Evolutionary conservation across 805 yeast genomes (phyloP).

Genomic region (Jamesozyma piceae): DNA sequence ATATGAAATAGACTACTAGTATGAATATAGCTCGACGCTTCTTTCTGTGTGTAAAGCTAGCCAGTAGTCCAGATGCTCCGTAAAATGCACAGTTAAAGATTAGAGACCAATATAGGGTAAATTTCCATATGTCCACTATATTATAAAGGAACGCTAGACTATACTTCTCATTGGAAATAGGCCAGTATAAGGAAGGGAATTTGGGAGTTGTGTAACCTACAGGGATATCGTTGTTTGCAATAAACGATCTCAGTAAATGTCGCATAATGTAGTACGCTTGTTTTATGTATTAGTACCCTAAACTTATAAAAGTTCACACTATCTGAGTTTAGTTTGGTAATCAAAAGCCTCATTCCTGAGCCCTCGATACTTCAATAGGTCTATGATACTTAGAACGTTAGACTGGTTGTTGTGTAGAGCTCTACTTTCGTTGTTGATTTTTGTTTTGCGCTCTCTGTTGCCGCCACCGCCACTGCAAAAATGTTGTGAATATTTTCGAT

Average conservation of each 20-base stretch:
- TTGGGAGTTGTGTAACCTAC: slow-evolving; percentile 71
- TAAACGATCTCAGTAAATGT: slow-evolving; percentile 28
- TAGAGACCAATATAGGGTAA: slow-evolving; percentile 74
- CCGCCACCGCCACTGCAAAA: no score
- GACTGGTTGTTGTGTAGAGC: no score
- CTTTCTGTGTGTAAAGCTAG: slow-evolving; percentile 42
- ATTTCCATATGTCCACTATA: slow-evolving; percentile 66
- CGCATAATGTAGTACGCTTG: no score
- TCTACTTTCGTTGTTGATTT: no score
- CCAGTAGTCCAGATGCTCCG: slow-evolving; percentile 52
- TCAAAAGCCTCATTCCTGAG: no score
- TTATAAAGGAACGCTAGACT: slow-evolving; percentile 53
- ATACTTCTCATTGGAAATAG: slow-evolving; percentile 35
- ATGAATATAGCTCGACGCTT: slow-evolving; percentile 35
- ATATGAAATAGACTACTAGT: slow-evolving; percentile 37
- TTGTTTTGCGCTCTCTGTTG: no score
- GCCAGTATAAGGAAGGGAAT: slow-evolving; percentile 80
- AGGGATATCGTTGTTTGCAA: slow-evolving; percentile 51
- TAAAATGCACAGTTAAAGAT: slow-evolving; percentile 59
- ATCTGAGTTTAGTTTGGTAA: no score
- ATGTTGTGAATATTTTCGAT: no score
- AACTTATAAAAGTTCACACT: no score
- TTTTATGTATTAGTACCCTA: no score
- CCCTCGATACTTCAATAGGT: no score
- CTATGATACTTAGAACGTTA: no score